Base-by-base conservation (phyloP, 2,329 filamentous ascomycete species). In the Pseudophaeomoniella oleicola region DNA sequence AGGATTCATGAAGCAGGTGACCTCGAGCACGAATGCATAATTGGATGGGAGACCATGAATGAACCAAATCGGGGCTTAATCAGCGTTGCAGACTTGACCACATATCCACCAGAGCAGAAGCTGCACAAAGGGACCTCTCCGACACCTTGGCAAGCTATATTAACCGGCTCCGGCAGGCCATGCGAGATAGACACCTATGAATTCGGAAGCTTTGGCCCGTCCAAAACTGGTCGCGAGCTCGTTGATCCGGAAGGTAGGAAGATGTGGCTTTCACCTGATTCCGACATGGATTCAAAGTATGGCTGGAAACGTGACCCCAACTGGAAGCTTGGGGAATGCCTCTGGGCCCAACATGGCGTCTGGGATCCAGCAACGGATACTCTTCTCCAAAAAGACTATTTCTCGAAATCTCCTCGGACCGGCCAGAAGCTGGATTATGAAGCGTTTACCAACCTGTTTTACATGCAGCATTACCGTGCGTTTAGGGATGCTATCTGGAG, bases 11-110 rank as follows among this genome's bases (percentile, higher is more conserved):
- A 96, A 48, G 87, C 90, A 2, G 87, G 85, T 0, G 87, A 86
- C 53, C 66, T 98, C 10, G 81, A 92, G 52, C 72, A 90, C 44
- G 78, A 87, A 15, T 76, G 90, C 18, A 77, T 98, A 4, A 80
- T 96, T 47, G 90, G 90, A 2, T 98, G 88, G 82, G 90, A 98
- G 63, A 94, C 78, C 50, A 66, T 96, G 58, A 98, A 98, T 52
- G 90, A 98, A 58, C 90, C 90, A 1, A 90, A 92, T 56, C 74
- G 82, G 51, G 88, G 92, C 16, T 67, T 94, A 52, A 75, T 92
- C 34, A 87, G 87, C 10, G 80, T 83, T 51, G 71, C 77, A 41
- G 86, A 96, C 53, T 67, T 98, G 35, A 81, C 78, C 14, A 68
- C 74, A 6, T 80, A 94, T 37, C 90, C 90, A 1, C 71, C 74